Conservation (phyloP, 192 early-diverging fungal species). For the Phycomyces nitens region DNA sequence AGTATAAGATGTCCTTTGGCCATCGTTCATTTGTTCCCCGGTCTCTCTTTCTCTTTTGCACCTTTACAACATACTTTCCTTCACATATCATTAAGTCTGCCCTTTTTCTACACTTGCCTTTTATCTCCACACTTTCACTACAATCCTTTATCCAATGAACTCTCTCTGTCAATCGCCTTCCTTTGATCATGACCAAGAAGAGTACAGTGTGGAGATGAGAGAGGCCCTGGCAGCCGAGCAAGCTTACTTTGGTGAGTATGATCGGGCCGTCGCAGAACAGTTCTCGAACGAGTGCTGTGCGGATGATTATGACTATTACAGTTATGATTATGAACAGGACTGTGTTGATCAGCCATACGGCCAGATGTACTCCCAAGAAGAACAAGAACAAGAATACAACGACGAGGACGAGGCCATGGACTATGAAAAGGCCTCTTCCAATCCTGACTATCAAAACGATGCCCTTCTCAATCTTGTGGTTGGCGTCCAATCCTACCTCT, state of each 20-base stretch:
- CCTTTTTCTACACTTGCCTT: background rate
- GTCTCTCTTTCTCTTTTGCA: too few relatives aligned
- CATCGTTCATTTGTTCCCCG: too few relatives aligned
- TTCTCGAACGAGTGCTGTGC: background rate
- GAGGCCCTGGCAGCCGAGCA: slow-evolving; percentile 8
- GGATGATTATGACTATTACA: background rate
- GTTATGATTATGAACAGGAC: background rate
- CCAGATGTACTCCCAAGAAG: background rate
- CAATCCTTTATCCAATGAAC: background rate
- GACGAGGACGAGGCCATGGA: background rate
- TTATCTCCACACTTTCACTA: background rate
- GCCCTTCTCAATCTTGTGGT: slow-evolving; percentile 30
- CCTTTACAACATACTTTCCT: too few relatives aligned
- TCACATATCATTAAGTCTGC: too few relatives aligned
- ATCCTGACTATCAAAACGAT: slow-evolving; percentile 14
- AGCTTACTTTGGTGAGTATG: slow-evolving; percentile 15
- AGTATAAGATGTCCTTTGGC: too few relatives aligned
- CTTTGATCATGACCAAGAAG: background rate
- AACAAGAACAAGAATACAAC: slow-evolving; percentile 3
- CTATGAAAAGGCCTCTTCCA: background rate
- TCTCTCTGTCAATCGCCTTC: background rate
- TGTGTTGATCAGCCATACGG: background rate
- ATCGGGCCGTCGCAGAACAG: background rate
- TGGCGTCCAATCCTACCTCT: slow-evolving; percentile 34
- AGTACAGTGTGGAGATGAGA: background rate